Percentiles rank a stretch among this genome's conserved stretches.
Conservation (phyloP, 2,329 filamentous ascomycete genomes). For the Colletotrichum lindemuthianum region DNA sequence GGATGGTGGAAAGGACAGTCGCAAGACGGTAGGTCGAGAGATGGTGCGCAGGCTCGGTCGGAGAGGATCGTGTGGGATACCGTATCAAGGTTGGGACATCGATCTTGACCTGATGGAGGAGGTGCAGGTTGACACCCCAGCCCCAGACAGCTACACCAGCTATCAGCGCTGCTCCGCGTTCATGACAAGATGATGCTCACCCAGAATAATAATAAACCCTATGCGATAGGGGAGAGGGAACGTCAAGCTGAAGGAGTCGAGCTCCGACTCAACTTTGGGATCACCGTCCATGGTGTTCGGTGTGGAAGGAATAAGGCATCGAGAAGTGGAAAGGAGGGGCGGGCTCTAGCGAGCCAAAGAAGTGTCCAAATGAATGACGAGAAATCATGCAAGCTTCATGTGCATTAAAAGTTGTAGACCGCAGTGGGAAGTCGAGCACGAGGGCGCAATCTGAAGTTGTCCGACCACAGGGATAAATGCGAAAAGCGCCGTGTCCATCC, state of each 20-base stretch:
- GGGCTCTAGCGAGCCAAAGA: conserved; percentile 11
- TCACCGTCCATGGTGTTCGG: conserved; percentile 73
- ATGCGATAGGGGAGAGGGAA: conserved; percentile 92
- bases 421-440: conserved; percentile 3
- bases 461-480: conserved; percentile 7
- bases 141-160: conserved; percentile 82
- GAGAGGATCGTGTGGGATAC: conserved; percentile 80
- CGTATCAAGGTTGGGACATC: conserved; percentile 88
- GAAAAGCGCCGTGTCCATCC: conserved; percentile 15
- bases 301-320: conserved; percentile 27
- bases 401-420: not conserved
- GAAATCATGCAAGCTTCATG: conserved; percentile 22
- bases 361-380: conserved; percentile 27
- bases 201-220: conserved; percentile 84
- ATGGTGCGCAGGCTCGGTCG: conserved; percentile 79
- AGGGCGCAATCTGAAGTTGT: not conserved
- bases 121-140: conserved; percentile 93
- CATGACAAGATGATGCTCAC: conserved; percentile 57
- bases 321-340: conserved; percentile 28
- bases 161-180: conserved; percentile 14
- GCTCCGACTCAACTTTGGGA: conserved; percentile 73
- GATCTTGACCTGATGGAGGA: conserved; percentile 81
- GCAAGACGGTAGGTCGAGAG: conserved; percentile 88
- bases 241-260: conserved; percentile 87
- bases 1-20: conserved; percentile 76